Conservation (phyloP, 2,329 filamentous ascomycete species). For the Colletotrichum brevisporum region DNA sequence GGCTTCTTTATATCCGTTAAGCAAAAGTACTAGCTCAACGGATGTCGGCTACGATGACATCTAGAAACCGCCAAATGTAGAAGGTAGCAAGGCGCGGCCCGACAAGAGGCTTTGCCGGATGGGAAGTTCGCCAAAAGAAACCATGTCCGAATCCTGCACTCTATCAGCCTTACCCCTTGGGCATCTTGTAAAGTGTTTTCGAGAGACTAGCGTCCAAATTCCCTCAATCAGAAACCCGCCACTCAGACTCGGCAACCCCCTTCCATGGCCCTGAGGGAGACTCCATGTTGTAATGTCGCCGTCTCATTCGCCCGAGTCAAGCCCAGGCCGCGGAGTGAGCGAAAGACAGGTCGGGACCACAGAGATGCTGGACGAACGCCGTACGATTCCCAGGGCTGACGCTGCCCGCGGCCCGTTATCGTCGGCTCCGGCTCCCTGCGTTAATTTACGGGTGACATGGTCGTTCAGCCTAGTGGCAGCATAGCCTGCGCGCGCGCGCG, state of each 20-base stretch:
- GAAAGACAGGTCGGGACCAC: not conserved
- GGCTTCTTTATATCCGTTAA: not conserved
- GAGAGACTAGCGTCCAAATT: not conserved
- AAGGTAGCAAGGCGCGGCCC: constrained; percentile 2
- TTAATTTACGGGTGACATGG: constrained; percentile 24
- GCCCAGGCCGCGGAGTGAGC: constrained; percentile 18
- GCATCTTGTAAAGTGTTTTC: not conserved
- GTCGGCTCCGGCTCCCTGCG: constrained; percentile 8
- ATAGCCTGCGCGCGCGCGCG: not conserved
- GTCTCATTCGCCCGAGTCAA: constrained; percentile 2
- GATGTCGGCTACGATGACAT: not conserved
- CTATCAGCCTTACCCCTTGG: constrained; percentile 9
- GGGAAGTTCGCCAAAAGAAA: constrained; percentile 3
- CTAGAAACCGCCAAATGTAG: not conserved
- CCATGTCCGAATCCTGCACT: constrained; percentile 7
- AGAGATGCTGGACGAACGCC: not conserved
- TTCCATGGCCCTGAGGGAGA: not conserved
- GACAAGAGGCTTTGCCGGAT: not conserved
- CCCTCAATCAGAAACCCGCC: constrained; percentile 36
- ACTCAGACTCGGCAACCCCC: constrained; percentile 8
- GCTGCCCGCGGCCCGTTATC: constrained; percentile 5
- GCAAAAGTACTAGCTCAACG: too few relatives aligned
- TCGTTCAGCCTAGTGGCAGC: not conserved
- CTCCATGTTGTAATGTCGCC: constrained; percentile 9
- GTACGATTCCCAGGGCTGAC: not conserved